Evolutionary conservation across 75 land plant genomes (phyloP).

Genomic region (Selaginella moellendorffii): DNA sequence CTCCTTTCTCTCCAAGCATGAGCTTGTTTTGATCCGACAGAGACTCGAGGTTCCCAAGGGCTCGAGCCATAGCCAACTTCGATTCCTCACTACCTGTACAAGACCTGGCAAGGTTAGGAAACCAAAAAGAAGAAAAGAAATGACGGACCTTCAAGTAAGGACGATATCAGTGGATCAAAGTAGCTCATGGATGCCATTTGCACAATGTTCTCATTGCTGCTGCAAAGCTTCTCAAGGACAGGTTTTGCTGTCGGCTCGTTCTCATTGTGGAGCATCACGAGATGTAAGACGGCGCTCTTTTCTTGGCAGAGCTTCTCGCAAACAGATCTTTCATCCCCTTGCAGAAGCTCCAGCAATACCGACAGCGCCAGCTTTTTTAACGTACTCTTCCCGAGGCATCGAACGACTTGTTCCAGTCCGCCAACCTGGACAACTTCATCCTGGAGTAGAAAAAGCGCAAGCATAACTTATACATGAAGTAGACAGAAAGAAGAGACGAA

Average conservation of each 20-base stretch:
- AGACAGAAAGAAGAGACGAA: neutral
- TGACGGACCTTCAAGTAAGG: constrained; percentile 39
- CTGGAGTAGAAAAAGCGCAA: no score
- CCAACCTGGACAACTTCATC: constrained; percentile 24
- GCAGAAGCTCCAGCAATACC: constrained; percentile 33
- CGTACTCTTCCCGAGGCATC: constrained; percentile 31
- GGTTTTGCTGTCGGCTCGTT: constrained; percentile 27
- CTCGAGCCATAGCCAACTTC: constrained; percentile 56
- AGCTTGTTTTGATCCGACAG: constrained; percentile 42
- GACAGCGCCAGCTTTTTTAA: constrained; percentile 48
- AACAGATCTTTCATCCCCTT: constrained; percentile 17
- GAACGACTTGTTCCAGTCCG: constrained; percentile 24
- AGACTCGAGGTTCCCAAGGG: constrained; percentile 36
- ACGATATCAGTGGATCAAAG: constrained; percentile 36
- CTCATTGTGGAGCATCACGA: constrained; percentile 36
- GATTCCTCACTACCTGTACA: constrained; percentile 40
- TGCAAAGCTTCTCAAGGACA: constrained; percentile 30
- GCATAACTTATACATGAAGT: neutral
- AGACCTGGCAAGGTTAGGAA: neutral
- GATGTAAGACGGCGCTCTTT: constrained; percentile 36
- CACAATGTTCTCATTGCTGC: constrained; percentile 40
- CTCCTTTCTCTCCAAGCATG: constrained; percentile 38
- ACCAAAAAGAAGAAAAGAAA: neutral
- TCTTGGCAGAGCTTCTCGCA: constrained; percentile 37
- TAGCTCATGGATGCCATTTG: constrained; percentile 52